Percentiles rank a stretch among this genome's conserved stretches.
These are phyloP conservation scores for Daucus carota DNA, from an alignment of 129 eudicot genomes.

Conservation along the genomic window DH1_v3.0 NC_030388.2:10336501-10337000, in stretches of 20 bases:
- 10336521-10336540: neutral
- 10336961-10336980: neutral
- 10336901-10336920: conserved; percentile 48
- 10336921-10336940: conserved; percentile 70
- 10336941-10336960: conserved; percentile 70
- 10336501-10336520: neutral
- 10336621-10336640: neutral
- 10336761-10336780: neutral
- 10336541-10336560: neutral
- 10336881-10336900: conserved; percentile 57
- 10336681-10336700: neutral
- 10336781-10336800: neutral
- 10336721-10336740: neutral
- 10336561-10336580: neutral
- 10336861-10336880: neutral
- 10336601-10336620: neutral
- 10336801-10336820: neutral
- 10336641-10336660: neutral
- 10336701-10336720: neutral
- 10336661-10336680: neutral
- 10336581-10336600: neutral
- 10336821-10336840: conserved; percentile 7
- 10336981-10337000: neutral
- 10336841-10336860: neutral
- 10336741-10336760: neutral